Base-by-base conservation (phyloP, 148 eudicot species). In the Diospyros lotus region DNA sequence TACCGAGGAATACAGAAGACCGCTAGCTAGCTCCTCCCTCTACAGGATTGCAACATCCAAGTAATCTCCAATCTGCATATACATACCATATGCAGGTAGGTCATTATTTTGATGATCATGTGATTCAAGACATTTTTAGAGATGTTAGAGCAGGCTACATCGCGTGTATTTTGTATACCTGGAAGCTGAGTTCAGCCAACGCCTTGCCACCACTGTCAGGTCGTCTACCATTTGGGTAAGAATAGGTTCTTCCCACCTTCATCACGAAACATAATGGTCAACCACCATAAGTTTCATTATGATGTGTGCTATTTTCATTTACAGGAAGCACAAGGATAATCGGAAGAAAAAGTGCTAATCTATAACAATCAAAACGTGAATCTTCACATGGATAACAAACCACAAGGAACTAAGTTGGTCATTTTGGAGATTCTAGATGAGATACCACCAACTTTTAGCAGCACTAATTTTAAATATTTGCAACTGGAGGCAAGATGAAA, bases 211-310 rank as follows among this genome's bases (percentile, higher is more conserved):
- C 88, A 66, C 69, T 73, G 51, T 87, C 90, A 42, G 87, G 86
- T 71, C 90, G 75, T 68, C 87, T 82, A 12, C 64, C 75, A 59
- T 81, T 82, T 50, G 87, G 83, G 73, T 82, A 58, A 44, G 90
- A 77, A 13, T 74, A 83, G 55, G 93, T 89, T 68, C 72, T 84
- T 5, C 93, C 93, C 72, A 88, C 91, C 97, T 89, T 71, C 61
- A 73, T 39, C 53, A 38, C 67, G 67, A 48, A 79, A 54, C 64
- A 56, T 13, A 75, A 50, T 42, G 53, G 9, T 48, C 2, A 17
- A 68, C 60, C 51, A 15, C 18, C 17, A 68, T 12, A 45, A 42
- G 38, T n/a, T 58, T 15, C 58, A n/a, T 0, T 7, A 48, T 28
- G 59, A n/a, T 48, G 5, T 43, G 45, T 50, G 56, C 69, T 61